Conservation (phyloP, 140 eudicot genomes). For the Senecio squalidus region DNA sequence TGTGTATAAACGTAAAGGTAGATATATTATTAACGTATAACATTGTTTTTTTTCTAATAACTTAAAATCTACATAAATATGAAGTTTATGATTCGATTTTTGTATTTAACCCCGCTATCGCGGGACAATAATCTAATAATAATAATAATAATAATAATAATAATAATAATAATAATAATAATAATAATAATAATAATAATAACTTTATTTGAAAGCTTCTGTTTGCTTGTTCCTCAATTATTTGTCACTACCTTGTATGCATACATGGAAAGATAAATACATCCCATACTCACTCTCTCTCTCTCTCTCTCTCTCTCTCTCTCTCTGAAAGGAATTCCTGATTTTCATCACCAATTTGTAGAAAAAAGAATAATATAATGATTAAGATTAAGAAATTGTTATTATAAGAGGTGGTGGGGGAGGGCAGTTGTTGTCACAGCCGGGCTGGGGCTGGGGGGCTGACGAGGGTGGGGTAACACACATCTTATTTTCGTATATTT, state of each 20-base stretch:
- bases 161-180: no score
- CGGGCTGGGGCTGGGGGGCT: slow-evolving; percentile 3
- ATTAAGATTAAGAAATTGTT: slow-evolving; percentile 4
- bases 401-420: slow-evolving; percentile 23
- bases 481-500: slow-evolving; percentile 21
- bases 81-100: no score
- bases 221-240: slow-evolving; percentile 16
- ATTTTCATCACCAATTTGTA: slow-evolving; percentile 13
- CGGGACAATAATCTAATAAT: no score
- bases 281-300: slow-evolving; percentile 10
- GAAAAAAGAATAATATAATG: slow-evolving; percentile 12
- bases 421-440: slow-evolving; percentile 25
- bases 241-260: slow-evolving; percentile 21
- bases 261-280: neutral
- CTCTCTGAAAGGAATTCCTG: slow-evolving; percentile 12
- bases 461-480: slow-evolving; percentile 3
- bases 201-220: slow-evolving; percentile 17
- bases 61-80: no score
- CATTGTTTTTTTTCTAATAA: no score
- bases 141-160: no score
- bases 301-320: slow-evolving; percentile 12
- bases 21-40: no score
- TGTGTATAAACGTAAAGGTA: no score
- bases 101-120: no score
- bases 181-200: neutral